Base-by-base conservation (phyloP, 2,329 filamentous ascomycete genomes). In the Colletotrichum cuscutae region DNA sequence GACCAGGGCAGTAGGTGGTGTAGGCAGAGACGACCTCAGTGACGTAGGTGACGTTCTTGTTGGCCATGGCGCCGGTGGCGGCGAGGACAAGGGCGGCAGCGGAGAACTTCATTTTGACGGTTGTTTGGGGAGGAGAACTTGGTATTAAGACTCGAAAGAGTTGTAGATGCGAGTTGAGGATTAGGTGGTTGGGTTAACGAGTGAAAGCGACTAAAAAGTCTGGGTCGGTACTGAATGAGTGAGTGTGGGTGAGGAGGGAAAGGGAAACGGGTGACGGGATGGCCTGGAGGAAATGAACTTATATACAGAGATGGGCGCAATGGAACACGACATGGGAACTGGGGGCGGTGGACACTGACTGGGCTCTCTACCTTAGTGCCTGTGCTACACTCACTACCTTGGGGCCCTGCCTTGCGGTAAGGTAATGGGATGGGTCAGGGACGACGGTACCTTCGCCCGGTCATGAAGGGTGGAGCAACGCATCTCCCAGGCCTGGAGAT, bases 1-100 rank as follows among this genome's bases (percentile, higher is more conserved):
- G 82, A 77, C 80, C 86, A 26, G 93, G 92, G 90, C 93, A 95
- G 90, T 88, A 94, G 80, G 92, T 95, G 84, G 89, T 91, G 86
- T 89, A 89, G 71, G 85, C 83, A 71, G 90, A 91, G 76, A 94
- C 89, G 76, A 90, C 85, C 87, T 92, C 89, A 77, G 91, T 94
- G 84, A 87, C 87, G 83, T 89, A 89, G 81, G 84, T 86, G 77
- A 85, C 85, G 82, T 88, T 88, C 79, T 80, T 79, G 73, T 72
- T 66, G 75, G 82, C 82, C 75, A 80, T 78, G 77, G 76, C 84
- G 81, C 86, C 87, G 79, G 85, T 86, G 79, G 85, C 86, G 82
- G 87, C 84, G 78, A 88, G 87, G 80, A 88, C 80, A 77, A 88
- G 78, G 81, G 85, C 82, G 79, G 87, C 86, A 81, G 84, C 81